phyloP scores from a whole-genome alignment of 768 basidiomycete species.

The Psilocybe tampanensis region DNA sequence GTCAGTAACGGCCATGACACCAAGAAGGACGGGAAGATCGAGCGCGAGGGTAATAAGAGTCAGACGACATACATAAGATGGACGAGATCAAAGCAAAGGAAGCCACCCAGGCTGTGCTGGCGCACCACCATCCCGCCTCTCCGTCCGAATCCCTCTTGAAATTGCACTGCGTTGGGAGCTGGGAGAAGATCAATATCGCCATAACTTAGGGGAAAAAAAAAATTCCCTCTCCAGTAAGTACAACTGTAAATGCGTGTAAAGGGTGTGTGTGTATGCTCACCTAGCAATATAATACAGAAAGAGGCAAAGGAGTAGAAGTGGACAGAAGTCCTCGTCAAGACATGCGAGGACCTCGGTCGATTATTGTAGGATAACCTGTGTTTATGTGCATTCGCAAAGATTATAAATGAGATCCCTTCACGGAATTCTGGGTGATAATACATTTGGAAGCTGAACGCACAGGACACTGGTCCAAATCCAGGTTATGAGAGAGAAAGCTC shows the following conservation, averaged over 20 bases:
- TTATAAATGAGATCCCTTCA: too few relatives aligned
- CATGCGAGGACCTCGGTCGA: slow-evolving; percentile 1
- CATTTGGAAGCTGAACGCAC: background rate
- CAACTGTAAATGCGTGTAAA: background rate
- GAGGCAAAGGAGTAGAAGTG: background rate
- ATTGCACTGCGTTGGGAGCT: background rate
- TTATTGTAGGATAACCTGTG: slow-evolving; percentile 4
- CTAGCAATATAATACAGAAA: slow-evolving; percentile 7
- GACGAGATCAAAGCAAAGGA: background rate
- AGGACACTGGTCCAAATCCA: slow-evolving; percentile 5
- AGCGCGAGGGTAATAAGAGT: too few relatives aligned
- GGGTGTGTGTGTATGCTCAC: background rate
- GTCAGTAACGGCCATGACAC: too few relatives aligned
- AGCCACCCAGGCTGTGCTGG: background rate
- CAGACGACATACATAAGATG: background rate
- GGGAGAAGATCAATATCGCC: too few relatives aligned
- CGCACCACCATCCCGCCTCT: background rate
- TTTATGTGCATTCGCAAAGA: background rate
- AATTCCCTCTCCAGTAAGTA: too few relatives aligned
- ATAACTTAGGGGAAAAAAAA: too few relatives aligned
- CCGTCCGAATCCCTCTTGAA: background rate
- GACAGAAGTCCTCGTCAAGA: background rate
- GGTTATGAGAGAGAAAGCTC: background rate
- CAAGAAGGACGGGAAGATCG: too few relatives aligned
- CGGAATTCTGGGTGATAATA: too few relatives aligned